phyloP scores from a whole-genome alignment of 2,329 filamentous ascomycete genomes.

The Pseudocercospora fuligena region DNA sequence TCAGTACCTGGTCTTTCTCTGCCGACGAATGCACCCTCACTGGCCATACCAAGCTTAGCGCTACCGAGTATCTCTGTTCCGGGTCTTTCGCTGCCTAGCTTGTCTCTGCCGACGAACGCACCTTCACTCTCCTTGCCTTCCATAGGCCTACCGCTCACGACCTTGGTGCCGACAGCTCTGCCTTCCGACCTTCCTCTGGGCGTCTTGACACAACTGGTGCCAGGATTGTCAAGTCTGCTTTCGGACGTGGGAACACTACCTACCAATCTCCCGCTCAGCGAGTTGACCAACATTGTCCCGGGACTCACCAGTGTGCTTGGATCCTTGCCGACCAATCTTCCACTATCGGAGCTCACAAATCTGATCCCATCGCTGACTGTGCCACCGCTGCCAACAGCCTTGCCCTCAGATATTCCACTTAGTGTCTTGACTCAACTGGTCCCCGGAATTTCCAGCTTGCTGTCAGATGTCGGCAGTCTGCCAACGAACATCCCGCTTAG shows the following conservation, averaged over 20 bases:
- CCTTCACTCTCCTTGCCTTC: background rate
- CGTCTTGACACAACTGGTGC: background rate
- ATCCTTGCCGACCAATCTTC: background rate
- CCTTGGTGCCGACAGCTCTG: background rate
- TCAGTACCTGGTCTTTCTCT: background rate
- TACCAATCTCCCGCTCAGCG: constrained; percentile 5
- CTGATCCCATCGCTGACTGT: background rate
- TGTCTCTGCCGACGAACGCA: background rate
- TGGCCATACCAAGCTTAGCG: background rate
- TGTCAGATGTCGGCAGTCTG: too few relatives aligned
- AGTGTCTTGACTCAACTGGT: background rate
- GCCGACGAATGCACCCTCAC: background rate
- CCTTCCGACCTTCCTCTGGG: background rate
- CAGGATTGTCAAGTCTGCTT: constrained; percentile 1
- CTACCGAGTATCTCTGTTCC: background rate
- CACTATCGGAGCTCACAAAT: background rate
- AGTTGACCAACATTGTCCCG: background rate
- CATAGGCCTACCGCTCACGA: background rate
- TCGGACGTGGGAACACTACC: background rate
- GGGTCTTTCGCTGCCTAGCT: constrained; percentile 6
- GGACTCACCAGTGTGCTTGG: background rate
- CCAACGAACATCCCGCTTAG: too few relatives aligned
- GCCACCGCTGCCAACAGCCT: background rate
- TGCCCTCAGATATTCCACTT: background rate
- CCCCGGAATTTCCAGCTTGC: constrained; percentile 2